Evolutionary conservation across 139 green algal genomes (phyloP), one percentile per base, ranked within the genome.

Genomic region (Gonium pectorale): DNA sequence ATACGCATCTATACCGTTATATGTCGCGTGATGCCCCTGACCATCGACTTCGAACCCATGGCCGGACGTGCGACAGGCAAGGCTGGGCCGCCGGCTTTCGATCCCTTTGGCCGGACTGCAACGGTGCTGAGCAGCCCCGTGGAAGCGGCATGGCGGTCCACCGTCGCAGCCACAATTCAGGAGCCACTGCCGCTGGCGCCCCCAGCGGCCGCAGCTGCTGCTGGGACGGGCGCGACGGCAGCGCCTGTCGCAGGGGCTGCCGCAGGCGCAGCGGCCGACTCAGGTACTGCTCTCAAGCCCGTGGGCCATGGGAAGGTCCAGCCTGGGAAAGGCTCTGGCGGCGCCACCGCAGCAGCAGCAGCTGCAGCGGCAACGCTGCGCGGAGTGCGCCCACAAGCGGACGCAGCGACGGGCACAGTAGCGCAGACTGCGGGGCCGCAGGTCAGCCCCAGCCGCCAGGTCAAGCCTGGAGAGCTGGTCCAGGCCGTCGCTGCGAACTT

Each of bases 81-180:
- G 8, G 44, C 6, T 27, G 41, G n/a, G 6, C 2, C 70, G 0
- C 81, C 59, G 22, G 6, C 43, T 0, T 80, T 67, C 26, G 85
- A 89, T 69, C 85, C 85, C 27, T 89, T 89, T 38, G 67, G 68
- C n/a, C 85, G 85, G 69, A 83, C 85, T 5, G 35, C 77, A 26
- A 46, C 70, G 13, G 68, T 72, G 0, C 24, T 86, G 6, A 38
- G 44, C 1, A 81, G 68, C 59, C 69, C 85, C 24, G 52, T 79
- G 37, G 85, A 89, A 60, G 68, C 60, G 29, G 73, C 78, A 21
- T 89, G 85, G 85, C 85, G 85, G 6, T 56, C 54, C 7, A 60
- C 78, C 11, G 70, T 89, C 7, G 79, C 85, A 1, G n/a, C 54
- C 37, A 89, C 85, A n/a, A 75, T 79, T 5, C 26, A 72, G 9